Percentiles rank a stretch among this genome's conserved stretches.
phyloP scores from a whole-genome alignment of 805 yeast species.

The Cyberlindnera samutprakarnensis region DNA sequence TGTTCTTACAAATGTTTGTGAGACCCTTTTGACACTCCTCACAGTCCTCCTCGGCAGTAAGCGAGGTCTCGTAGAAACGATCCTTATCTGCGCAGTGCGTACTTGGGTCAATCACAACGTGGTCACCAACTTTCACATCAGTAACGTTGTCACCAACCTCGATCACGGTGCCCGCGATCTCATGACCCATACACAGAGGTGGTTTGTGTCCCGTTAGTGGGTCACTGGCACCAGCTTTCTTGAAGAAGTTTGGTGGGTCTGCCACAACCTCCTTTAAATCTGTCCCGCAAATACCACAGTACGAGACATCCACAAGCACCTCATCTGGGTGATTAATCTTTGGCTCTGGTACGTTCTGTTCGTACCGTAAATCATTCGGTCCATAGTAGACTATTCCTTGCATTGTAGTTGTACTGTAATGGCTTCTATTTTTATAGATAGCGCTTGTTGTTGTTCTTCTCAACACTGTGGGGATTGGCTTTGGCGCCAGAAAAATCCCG shows the following conservation, averaged over 20 bases:
- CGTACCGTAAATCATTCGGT: conserved; percentile 35
- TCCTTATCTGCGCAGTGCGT: conserved; percentile 46
- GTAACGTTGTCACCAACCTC: conserved; percentile 40
- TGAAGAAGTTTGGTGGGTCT: conserved; percentile 55
- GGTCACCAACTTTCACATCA: conserved; percentile 41
- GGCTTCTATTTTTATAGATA: too few relatives aligned
- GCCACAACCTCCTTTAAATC: conserved; percentile 48
- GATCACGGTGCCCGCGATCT: conserved; percentile 38
- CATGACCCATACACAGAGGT: conserved; percentile 50
- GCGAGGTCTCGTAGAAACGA: conserved; percentile 29
- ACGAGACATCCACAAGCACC: conserved; percentile 36
- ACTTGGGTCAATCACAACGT: conserved; percentile 57
- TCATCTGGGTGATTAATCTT: conserved; percentile 29
- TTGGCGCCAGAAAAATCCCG: too few relatives aligned
- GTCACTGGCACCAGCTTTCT: conserved; percentile 28
- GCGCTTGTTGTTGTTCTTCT: conserved; percentile 1
- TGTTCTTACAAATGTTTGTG: conserved; percentile 44
- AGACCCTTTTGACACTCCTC: conserved; percentile 41
- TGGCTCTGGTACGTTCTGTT: conserved; percentile 29
- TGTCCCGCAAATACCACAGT: conserved; percentile 60
- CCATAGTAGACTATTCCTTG: conserved; percentile 43
- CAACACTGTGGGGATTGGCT: not conserved
- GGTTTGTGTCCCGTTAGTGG: conserved; percentile 32
- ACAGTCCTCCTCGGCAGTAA: conserved; percentile 29
- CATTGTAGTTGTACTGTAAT: conserved; percentile 28